Evolutionary conservation across 1,284 basidiomycete genomes (phyloP), one percentile per base, ranked within the genome.

Genomic region (Inonotus hispidus): DNA sequence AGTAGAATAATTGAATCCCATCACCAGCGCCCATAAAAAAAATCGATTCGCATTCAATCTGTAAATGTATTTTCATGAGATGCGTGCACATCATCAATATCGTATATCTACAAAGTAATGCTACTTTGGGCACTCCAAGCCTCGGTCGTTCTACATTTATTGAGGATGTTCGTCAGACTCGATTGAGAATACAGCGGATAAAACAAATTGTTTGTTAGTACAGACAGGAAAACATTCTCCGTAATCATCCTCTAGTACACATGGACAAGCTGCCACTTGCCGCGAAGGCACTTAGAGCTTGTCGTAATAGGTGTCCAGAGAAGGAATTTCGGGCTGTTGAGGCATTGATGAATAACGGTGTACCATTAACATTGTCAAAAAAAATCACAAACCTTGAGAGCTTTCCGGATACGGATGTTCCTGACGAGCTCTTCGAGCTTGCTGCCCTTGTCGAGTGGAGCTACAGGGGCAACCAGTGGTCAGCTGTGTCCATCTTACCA

Each of bases 291-390:
- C n/a, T 68, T 76, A 79, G 58, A 80, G 79, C 81, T 95, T 95
- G 85, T 95, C 93, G 81, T 95, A 95, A 81, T 92, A 96, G 58
- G 81, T 84, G 72, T 95, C 93, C 68, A 93, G 82, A 61, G 86
- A 53, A 60, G 93, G 94, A 63, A 95, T 88, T 14, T 95, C 93
- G 67, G 89, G 87, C 88, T 91, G 65, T 1, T 50, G 1, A 16
- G 65, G 47, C 60, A 46, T 56, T 32, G 64, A 56, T 49, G 35
- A 65, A 19, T 68, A 64, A n/a, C 6, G 60, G 13, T 64, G 56
- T 52, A 10, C 23, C 25, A 23, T 38, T 57, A 32, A 21, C 3
- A 43, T 46, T 52, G 14, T 45, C 37, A 55, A 62, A 23, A 45
- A 53, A 38, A 45, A 7, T n/a, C 29, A 61, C 75, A 45, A 68